Evolutionary conservation across 2,329 filamentous ascomycete genomes (phyloP), one percentile per base, ranked within the genome.

Genomic region (Emergomyces africanus): DNA sequence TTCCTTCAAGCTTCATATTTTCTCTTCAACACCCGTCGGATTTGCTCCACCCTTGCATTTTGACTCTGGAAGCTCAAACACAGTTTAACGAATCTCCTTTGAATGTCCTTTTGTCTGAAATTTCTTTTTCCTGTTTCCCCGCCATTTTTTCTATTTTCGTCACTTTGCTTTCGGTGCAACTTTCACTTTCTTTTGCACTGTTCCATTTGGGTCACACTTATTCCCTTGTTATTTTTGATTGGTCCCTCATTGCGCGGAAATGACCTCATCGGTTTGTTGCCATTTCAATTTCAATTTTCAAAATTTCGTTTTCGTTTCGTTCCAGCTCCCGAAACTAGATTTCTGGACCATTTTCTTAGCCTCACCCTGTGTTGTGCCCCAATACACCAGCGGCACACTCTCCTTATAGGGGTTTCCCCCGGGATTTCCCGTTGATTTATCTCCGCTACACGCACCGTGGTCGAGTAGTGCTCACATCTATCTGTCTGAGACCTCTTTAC

Each of bases 61-160:
- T 55, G 53, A 30, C 39, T 42, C 53, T 55, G 53, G 53, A 41
- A 55, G 53, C 30, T 55, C 53, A 55, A 55, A 23, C 53, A 28
- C n/a, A 28, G 18, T 25, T 37, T 55, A 42, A 55, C 53, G 53
- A 55, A 55, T 55, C 51, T 54, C 51, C 35, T 54, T 30, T 33
- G 48, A n/a, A 33, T 50, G 30, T 23, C 23, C 14, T 20, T 23
- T 39, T 53, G 50, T 37, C 33, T 37, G 30, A n/a, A 37, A n/a
- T n/a, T 35, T 35, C 5, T 23, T 54, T 54, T n/a, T 30, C 23
- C 42, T 30, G n/a, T 53, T 53, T 33, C 30, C 30, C 30, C 35
- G 28, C 12, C 28, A n/a, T n/a, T 33, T n/a, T 53, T 15, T 18
- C 23, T 30, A 18, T n/a, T 20, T 18, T 2, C n/a, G 6, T 50